These are phyloP conservation scores for Heliamphora pulchella DNA, from an alignment of 179 eudicot species.

Conservation along the genomic window DNA sequence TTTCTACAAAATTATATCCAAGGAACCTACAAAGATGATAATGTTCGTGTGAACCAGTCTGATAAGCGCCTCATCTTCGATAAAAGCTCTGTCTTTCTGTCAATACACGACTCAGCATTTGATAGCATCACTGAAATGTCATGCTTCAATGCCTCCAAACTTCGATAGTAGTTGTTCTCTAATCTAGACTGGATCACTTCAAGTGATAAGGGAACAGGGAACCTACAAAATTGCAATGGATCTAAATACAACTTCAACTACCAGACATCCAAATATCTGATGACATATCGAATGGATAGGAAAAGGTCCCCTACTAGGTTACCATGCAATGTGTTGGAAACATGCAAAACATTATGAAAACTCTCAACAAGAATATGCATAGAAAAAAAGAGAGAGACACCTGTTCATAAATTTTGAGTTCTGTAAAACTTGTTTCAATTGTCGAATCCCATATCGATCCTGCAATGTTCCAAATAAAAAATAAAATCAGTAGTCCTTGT, in stretches of 20 bases:
- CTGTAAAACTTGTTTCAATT: constrained; percentile 48
- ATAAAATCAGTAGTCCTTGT: background rate
- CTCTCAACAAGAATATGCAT: background rate
- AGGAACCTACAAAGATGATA: constrained; percentile 28
- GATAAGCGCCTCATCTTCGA: constrained; percentile 29
- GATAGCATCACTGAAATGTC: constrained; percentile 41
- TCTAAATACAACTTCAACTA: constrained; percentile 7
- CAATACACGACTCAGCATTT: constrained; percentile 33
- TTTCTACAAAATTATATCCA: constrained; percentile 32
- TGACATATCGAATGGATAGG: background rate
- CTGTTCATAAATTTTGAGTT: constrained; percentile 71
- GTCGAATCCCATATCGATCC: constrained; percentile 59
- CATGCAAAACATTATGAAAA: constrained; percentile 1
- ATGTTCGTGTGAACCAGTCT: constrained; percentile 26
- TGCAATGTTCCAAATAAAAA: constrained; percentile 28
- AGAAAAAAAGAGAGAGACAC: constrained; percentile 24
- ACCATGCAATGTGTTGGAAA: background rate
- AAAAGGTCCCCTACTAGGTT: background rate
- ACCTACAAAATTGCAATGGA: constrained; percentile 31
- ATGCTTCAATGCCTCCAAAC: constrained; percentile 43
- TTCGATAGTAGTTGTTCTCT: constrained; percentile 44
- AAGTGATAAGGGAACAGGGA: constrained; percentile 52
- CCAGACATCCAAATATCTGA: background rate
- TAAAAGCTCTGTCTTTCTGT: constrained; percentile 20
- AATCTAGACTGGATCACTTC: constrained; percentile 38